A percentile compares a stretch with the other conserved stretches of the same genome.
Conservation (phyloP, 495 filamentous ascomycete species). For the Pseudomonodictys pantanalensis region DNA sequence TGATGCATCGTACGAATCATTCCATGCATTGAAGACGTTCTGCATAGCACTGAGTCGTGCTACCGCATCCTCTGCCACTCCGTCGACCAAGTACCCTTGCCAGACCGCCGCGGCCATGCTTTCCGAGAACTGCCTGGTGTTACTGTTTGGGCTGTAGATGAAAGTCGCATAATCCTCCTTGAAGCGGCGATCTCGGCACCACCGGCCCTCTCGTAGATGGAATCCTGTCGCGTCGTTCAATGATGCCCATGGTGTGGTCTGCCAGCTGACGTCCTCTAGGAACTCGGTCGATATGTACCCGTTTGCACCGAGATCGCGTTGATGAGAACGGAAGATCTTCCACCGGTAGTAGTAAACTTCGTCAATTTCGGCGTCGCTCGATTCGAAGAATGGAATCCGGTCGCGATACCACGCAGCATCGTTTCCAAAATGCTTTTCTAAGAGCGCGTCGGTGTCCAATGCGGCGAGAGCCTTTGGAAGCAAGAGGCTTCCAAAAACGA, state of each 20-base stretch:
- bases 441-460: neutral
- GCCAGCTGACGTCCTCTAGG: constrained; percentile 10
- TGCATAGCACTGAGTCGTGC: neutral
- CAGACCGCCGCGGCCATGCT: constrained; percentile 5
- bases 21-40: constrained; percentile 3
- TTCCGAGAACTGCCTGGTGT: constrained; percentile 1
- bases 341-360: constrained; percentile 13
- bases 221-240: constrained; percentile 10
- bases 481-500: no score
- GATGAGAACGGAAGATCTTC: constrained; percentile 1
- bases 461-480: no score
- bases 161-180: constrained; percentile 7
- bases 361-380: neutral
- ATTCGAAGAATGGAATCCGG: constrained; percentile 4
- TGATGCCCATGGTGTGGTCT: constrained; percentile 6
- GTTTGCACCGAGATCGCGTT: constrained; percentile 8
- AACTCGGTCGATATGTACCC: constrained; percentile 11
- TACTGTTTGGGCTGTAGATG: neutral
- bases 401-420: constrained; percentile 6
- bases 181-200: constrained; percentile 6
- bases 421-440: neutral
- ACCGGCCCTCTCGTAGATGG: constrained; percentile 1
- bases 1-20: neutral
- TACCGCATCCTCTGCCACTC: neutral
- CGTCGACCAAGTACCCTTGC: constrained; percentile 10